Evolutionary conservation across 2,329 filamentous ascomycete species (phyloP), one percentile per base, ranked within the genome.

Genomic region (Zasmidium angulare): DNA sequence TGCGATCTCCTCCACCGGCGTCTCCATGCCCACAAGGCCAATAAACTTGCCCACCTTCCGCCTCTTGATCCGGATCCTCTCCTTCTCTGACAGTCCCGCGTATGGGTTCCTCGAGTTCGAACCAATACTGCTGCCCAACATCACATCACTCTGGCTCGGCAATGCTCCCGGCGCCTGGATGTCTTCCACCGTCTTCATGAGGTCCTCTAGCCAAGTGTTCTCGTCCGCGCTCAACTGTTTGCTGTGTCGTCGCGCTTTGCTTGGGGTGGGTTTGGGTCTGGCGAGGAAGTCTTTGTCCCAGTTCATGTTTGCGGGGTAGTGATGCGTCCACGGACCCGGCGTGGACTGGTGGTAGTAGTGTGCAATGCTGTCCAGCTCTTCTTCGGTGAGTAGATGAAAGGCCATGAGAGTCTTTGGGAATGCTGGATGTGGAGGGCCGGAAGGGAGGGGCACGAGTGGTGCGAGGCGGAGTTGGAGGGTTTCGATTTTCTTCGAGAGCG

Each of bases 31-130:
- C 53, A 84, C 77, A 58, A 92, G 77, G 12, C 89, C 89, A 70
- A 91, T 90, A 66, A 92, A 92, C 66, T 84, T 80, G 49, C 89
- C 89, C 70, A 91, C 84, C 75, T 86, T 86, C 62, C 88, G 79
- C 62, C 89, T 81, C 79, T 92, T 92, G 59, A 80, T 75, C 51
- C 72, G 68, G 10, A 80, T 64, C 46, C 78, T 62, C 57, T 79
- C 75, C 20, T 73, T 66, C 6, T 76, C 73, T 2, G 55, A 73
- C 50, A 80, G 29, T 1, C 67, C 66, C 12, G 67, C 69, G 52
- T 69, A 71, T 1, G 65, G 61, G 48, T 66, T 68, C 20, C 43
- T 23, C 10, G 43, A 50, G 9, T 53, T 47, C 11, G 71, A n/a
- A n/a, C n/a, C n/a, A n/a, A n/a, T n/a, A n/a, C n/a, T n/a, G n/a